Percentiles rank a stretch among this genome's conserved stretches.
These are phyloP conservation scores for Fusarium sp. DNA, from an alignment of 2,329 filamentous ascomycete species.

Conservation along the genomic window DNA sequence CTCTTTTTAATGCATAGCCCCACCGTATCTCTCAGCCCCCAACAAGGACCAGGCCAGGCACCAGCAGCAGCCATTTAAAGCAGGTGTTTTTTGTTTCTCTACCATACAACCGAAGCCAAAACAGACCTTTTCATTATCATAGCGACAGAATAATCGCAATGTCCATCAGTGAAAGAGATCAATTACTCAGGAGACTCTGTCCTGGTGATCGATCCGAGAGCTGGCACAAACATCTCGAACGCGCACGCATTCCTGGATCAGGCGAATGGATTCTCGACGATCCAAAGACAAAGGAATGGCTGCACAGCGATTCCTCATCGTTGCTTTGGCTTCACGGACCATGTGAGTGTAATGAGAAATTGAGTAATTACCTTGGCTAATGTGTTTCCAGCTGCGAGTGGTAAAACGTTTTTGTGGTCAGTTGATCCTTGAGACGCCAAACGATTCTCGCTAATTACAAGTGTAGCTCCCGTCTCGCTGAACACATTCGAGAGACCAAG, in stretches of 20 bases:
- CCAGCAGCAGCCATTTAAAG: background rate
- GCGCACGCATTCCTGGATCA: background rate
- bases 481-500: background rate
- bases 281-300: background rate
- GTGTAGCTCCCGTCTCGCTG: background rate
- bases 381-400: background rate
- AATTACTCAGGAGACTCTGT: background rate
- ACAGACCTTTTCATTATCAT: too few species aligned
- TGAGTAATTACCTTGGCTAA: background rate
- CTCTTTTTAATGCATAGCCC: background rate
- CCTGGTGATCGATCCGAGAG: slow-evolving; percentile 10
- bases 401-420: slow-evolving; percentile 14
- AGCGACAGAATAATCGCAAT: background rate
- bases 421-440: background rate
- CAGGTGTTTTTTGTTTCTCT: background rate
- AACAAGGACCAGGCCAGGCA: background rate
- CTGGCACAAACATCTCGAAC: background rate
- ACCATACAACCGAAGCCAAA: background rate
- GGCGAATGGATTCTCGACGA: slow-evolving; percentile 3
- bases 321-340: slow-evolving; percentile 21
- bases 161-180: background rate
- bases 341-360: background rate
- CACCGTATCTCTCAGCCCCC: background rate
- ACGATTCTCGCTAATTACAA: background rate
- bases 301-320: accelerated